Conservation (phyloP, 495 filamentous ascomycete species). For the Aspergillus steynii region DNA sequence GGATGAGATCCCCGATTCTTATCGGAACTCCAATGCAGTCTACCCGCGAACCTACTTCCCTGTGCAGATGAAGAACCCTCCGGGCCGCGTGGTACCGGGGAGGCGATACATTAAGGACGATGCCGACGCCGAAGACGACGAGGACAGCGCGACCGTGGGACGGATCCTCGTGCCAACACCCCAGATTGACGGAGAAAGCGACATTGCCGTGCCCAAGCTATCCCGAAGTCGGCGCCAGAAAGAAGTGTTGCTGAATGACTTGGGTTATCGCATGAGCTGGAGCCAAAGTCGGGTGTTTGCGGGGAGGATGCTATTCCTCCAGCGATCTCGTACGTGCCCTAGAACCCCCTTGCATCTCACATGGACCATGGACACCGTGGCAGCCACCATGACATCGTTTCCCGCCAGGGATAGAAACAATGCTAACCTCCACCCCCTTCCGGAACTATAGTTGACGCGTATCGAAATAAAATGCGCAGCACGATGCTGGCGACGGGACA, state of each 20-base stretch:
- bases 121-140: constrained; percentile 54
- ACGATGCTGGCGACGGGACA: constrained; percentile 74
- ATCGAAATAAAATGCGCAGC: constrained; percentile 86
- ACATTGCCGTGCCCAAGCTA: constrained; percentile 72
- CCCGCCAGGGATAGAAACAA: constrained; percentile 1
- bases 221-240: constrained; percentile 65
- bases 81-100: constrained; percentile 59
- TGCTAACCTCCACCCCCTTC: constrained; percentile 8
- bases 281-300: constrained; percentile 86
- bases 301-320: constrained; percentile 81
- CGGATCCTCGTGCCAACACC: constrained; percentile 67
- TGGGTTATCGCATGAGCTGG: constrained; percentile 96
- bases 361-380: constrained; percentile 1
- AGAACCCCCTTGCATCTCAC: constrained; percentile 6
- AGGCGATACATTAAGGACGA: constrained; percentile 68
- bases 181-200: constrained; percentile 71
- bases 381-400: not conserved
- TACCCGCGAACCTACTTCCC: constrained; percentile 89
- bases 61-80: constrained; percentile 79
- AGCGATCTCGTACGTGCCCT: constrained; percentile 78
- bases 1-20: constrained; percentile 91
- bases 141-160: constrained; percentile 49
- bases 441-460: constrained; percentile 75
- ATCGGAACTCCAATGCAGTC: constrained; percentile 82
- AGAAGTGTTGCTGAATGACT: constrained; percentile 84